Evolutionary conservation across 2,329 filamentous ascomycete species (phyloP).

Genomic region (Aspergillus niger): DNA sequence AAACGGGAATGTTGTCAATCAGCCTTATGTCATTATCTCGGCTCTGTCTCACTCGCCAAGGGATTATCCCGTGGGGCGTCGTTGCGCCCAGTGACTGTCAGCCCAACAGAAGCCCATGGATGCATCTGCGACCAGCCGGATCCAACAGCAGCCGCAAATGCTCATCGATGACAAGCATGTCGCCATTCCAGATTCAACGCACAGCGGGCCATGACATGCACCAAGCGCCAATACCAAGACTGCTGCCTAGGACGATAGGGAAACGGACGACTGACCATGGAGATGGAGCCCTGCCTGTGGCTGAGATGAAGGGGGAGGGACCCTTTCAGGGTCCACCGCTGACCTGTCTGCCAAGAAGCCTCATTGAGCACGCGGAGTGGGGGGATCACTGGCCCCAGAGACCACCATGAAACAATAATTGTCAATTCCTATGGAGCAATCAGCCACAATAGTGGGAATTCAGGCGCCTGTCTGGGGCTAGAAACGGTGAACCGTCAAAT

Average conservation of each 20-base stretch:
- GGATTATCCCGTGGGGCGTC: background rate
- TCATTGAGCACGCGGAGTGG: slow-evolving; percentile 13
- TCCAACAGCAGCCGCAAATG: background rate
- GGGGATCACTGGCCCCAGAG: slow-evolving; percentile 5
- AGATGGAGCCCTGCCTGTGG: background rate
- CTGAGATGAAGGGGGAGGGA: background rate
- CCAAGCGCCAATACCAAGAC: background rate
- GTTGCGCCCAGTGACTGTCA: background rate
- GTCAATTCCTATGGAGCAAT: background rate
- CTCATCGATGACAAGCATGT: slow-evolving; percentile 5
- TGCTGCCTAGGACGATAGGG: background rate
- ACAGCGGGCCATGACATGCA: background rate
- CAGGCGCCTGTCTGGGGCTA: slow-evolving; percentile 2
- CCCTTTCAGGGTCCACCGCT: slow-evolving; percentile 16
- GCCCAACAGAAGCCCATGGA: background rate
- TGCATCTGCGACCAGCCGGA: background rate
- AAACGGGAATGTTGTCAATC: background rate
- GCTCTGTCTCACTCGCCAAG: background rate
- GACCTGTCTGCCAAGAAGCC: slow-evolving; percentile 17
- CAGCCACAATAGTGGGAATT: slow-evolving; percentile 4
- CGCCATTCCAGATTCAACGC: background rate
- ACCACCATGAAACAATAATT: slow-evolving; percentile 8
- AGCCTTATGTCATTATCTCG: background rate
- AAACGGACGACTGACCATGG: background rate
- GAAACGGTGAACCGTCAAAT: slow-evolving; percentile 2